Evolutionary conservation across 2,329 filamentous ascomycete genomes (phyloP).

Genomic region (Alternaria solani): DNA sequence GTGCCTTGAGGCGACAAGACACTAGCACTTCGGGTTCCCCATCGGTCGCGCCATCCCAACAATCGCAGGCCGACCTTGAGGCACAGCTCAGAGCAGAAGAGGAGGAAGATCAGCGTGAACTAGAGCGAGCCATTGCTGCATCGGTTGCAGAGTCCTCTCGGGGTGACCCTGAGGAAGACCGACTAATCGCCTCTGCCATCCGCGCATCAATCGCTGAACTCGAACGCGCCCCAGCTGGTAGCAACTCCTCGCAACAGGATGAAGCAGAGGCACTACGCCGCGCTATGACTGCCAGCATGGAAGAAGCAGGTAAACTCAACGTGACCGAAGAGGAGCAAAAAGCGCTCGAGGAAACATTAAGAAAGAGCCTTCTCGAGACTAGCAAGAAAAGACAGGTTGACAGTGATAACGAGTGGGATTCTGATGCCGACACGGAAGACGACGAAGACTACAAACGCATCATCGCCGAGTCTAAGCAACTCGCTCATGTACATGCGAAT

Average conservation of each 20-base stretch:
- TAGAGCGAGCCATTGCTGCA: constrained; percentile 74
- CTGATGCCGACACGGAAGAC: constrained; percentile 38
- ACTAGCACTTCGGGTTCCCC: constrained; percentile 36
- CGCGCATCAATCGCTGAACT: constrained; percentile 73
- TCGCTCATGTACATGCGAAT: constrained; percentile 36
- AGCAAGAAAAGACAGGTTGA: constrained; percentile 23
- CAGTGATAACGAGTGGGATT: constrained; percentile 41
- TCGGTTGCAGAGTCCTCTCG: constrained; percentile 72
- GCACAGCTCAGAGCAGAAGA: constrained; percentile 37
- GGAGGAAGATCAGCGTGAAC: constrained; percentile 63
- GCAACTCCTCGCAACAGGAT: constrained; percentile 44
- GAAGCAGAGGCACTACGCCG: constrained; percentile 58
- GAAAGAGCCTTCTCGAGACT: constrained; percentile 56
- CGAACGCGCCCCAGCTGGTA: constrained; percentile 46
- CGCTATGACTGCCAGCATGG: constrained; percentile 61
- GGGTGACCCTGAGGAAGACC: constrained; percentile 74
- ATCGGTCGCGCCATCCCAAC: constrained; percentile 17
- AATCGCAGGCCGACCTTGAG: constrained; percentile 24
- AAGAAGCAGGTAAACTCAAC: constrained; percentile 51
- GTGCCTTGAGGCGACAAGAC: constrained; percentile 29
- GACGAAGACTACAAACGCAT: constrained; percentile 49
- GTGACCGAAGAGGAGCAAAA: constrained; percentile 48
- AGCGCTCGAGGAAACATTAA: constrained; percentile 56
- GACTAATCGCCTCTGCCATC: constrained; percentile 75
- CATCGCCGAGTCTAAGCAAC: constrained; percentile 46